Conservation (phyloP, 1,139 yeast genomes). For the Yamadazyma dushanensis region DNA sequence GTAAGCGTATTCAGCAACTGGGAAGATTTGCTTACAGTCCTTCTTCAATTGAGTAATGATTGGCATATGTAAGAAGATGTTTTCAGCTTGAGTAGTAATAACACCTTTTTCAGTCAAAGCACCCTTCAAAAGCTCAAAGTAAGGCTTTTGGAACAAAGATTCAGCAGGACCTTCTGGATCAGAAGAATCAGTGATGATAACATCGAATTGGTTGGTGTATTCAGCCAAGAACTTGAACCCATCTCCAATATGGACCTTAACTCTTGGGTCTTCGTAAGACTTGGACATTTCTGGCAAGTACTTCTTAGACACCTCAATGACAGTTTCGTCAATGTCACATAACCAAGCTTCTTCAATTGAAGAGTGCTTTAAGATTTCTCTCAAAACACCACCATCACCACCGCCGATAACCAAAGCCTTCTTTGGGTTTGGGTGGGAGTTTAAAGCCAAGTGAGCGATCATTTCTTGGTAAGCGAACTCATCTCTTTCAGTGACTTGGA, state of each 20-base stretch:
- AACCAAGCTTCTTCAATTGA: constrained; percentile 82
- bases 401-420: constrained; percentile 91
- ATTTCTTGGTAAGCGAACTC: constrained; percentile 95
- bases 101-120: constrained; percentile 89
- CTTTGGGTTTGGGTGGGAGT: constrained; percentile 89
- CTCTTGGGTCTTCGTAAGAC: constrained; percentile 79
- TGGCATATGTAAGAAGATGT: constrained; percentile 83
- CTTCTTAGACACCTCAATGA: constrained; percentile 76
- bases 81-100: constrained; percentile 89
- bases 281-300: constrained; percentile 84
- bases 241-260: constrained; percentile 80
- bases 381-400: constrained; percentile 94
- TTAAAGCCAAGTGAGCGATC: constrained; percentile 87
- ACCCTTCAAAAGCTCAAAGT: constrained; percentile 73
- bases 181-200: constrained; percentile 89
- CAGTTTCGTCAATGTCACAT: constrained; percentile 91
- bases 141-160: constrained; percentile 80
- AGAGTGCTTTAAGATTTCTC: constrained; percentile 88
- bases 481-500: constrained; percentile 92
- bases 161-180: constrained; percentile 98
- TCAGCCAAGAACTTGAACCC: constrained; percentile 89
- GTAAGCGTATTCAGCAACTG: constrained; percentile 83
- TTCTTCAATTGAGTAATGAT: constrained; percentile 73
- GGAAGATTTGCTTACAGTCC: constrained; percentile 79
- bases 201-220: constrained; percentile 72